Evolutionary conservation across 805 yeast genomes (phyloP), one percentile per base, ranked within the genome.

Genomic region (Ogataea trehaloabstinens): DNA sequence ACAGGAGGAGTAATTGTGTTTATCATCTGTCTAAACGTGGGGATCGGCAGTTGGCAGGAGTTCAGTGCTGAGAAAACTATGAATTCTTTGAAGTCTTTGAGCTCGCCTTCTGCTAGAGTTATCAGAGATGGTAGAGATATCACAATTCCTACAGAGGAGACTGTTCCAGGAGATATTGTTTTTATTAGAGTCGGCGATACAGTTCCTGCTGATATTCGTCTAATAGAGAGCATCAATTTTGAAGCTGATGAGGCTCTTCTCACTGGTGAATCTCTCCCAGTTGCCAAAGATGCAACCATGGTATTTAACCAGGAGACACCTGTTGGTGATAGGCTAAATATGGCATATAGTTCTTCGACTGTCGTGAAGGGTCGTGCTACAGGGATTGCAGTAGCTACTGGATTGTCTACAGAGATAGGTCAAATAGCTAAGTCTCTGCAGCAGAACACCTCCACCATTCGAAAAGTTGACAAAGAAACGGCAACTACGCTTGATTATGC

Each of bases 191-290:
- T 80, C 33, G 90, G 90, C 38, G 90, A 83, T 53, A 82, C 88
- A 6, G 64, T 83, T 25, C 90, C 90, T 13, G 89, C 90, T 12
- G 90, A 83, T 57, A 50, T 82, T 40, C 70, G 90, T 50, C 65
- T 83, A 34, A 51, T 79, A 39, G 76, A 71, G 31, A 49, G 72
- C 34, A 68, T 74, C 56, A 84, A 82, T 57, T 78, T 84, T 46
- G 90, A 83, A 56, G 76, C 86, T 8, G 90, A 89, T 56, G 98
- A 91, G 61, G 83, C 96, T 3, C 64, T 89, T 24, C 70, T 91
- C 41, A 90, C 98, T 0, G 98, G 98, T 35, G 98, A 91, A 64
- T 76, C 95, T 0, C 60, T 78, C 31, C 90, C 95, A 2, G 74
- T 84, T n/a, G 63, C 70, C 13, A 83, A 83, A 56, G 68, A 73